A percentile compares a stretch with the other conserved stretches of the same genome.
phyloP scores from a whole-genome alignment of 352 stramenopile species.

The Phytophthora quininea region DNA sequence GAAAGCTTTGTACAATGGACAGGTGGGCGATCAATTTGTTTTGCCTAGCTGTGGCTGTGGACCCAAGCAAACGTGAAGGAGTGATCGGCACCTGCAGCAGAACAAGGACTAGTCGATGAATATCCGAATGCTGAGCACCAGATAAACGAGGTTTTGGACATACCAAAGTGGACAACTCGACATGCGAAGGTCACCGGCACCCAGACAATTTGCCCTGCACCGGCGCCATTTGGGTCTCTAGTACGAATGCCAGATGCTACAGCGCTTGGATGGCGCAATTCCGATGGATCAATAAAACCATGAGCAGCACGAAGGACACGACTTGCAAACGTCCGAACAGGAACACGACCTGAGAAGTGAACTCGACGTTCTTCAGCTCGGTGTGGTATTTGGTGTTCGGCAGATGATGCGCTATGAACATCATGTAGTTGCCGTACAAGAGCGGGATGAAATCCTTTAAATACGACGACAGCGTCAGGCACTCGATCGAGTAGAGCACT shows the following conservation, averaged over 20 bases:
- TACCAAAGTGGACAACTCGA: constrained; percentile 33
- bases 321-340: constrained; percentile 34
- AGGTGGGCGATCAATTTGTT: too few species aligned
- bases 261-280: constrained; percentile 21
- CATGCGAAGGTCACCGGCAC: constrained; percentile 25
- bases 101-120: not conserved
- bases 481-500: constrained; percentile 40
- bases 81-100: constrained; percentile 28
- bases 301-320: constrained; percentile 23
- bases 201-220: constrained; percentile 31
- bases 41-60: not conserved
- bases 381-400: constrained; percentile 43
- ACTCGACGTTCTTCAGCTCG: constrained; percentile 27
- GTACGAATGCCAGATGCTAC: constrained; percentile 39
- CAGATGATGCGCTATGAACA: constrained; percentile 23
- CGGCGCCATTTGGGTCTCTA: constrained; percentile 31
- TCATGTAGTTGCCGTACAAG: constrained; percentile 36
- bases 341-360: constrained; percentile 14
- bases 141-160: not conserved
- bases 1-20: not conserved
- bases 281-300: constrained; percentile 6
- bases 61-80: constrained; percentile 34
- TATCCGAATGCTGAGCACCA: not conserved
- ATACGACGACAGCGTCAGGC: constrained; percentile 42
- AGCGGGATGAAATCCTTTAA: constrained; percentile 41